Base-by-base conservation (phyloP, 108 stramenopile genomes). In the Cyclotella choctawhatcheeana region DNA sequence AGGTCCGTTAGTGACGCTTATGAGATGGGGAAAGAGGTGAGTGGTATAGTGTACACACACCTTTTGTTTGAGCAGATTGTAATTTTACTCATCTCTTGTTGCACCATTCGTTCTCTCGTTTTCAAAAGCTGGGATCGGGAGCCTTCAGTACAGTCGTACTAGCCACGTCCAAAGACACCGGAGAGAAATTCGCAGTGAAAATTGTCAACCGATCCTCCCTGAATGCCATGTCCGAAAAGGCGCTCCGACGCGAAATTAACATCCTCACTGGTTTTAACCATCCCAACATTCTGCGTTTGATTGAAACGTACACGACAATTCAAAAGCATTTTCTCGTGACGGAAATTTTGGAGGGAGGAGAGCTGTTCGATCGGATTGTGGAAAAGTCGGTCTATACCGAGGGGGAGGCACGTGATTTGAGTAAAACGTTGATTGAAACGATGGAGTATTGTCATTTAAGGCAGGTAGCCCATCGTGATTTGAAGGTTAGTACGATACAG, bases 311-410 rank as follows among this genome's bases (percentile, higher is more conserved):
- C 82, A 84, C 96, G 20, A 95, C 94, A 51, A 53, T 52, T 27
- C 69, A 88, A 43, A 83, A 73, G 59, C 90, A 89, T 61, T 97
- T 92, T 78, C 83, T 97, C 25, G 91, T 97, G 2, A 91, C 93
- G 13, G 97, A 98, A 76, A 82, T 87, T 24, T 85, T 91, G 84
- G 65, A 63, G 29, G 97, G 97, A 58, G 93, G 93, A 24, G 97
- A 97, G 83, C 73, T 97, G 43, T 97, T 96, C 74, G 97, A 96
- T 74, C 73, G 94, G 34, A 96, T 97, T 54, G 97, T 96, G 0
- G 86, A 92, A 55, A 91, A 94, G 70, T 82, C 84, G 43, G 82
- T 89, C 44, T 96, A 96, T 81, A 89, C 86, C 24, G 97, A 97
- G 69, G 81, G 74, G 59, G 88, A 93, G 67, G 94, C 97, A 20